Base-by-base conservation (phyloP, 2,329 filamentous ascomycete species). In the Harringtonia lauricola region DNA sequence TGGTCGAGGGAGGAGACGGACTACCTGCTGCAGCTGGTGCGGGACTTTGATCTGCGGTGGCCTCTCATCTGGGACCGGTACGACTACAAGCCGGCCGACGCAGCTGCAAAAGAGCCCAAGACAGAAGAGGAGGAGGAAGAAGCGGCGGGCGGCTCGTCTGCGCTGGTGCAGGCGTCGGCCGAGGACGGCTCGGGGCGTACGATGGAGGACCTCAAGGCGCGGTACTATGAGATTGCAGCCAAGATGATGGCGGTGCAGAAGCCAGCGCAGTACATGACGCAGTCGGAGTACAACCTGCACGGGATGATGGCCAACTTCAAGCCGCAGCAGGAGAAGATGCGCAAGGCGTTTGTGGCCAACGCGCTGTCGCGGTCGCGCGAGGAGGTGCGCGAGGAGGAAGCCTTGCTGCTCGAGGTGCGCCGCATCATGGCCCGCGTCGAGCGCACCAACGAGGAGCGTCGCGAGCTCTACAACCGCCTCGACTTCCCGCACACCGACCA, bases 1-100 rank as follows among this genome's bases (percentile, higher is more conserved):
- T 98, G 92, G 92, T 82, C 84, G 14, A 86, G 83, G 56, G 83
- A 92, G 54, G 92, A 98, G 64, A 98, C 92, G 9, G 88, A 95
- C 58, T 95, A 95, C 57, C 64, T 98, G 49, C 74, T 96, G 58
- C 68, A 76, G 3, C 60, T 90, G 30, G 85, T 79, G 14, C 73
- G 73, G 45, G 83, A 89, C 38, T 95, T 81, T 57, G 87, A 94
- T 57, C 72, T 95, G 47, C 81, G 92, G 52, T 98, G 92, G 88
- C 75, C 90, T 4, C 62, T 96, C 15, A 86, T 98, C 47, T 86
- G 83, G 70, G 92, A 98, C 61, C 84, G 90, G 46, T 98, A 95
- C 64, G 86, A 94, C 43, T 94, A 77, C 59, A 64, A 59, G 4
- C 68, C 73, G 3, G 61, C 64, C 2, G 65, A 68, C 39, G 64